A percentile compares a stretch with the other conserved stretches of the same genome.
Conservation (phyloP, 2,329 filamentous ascomycete genomes). For the Escovopsis sp. region DNA sequence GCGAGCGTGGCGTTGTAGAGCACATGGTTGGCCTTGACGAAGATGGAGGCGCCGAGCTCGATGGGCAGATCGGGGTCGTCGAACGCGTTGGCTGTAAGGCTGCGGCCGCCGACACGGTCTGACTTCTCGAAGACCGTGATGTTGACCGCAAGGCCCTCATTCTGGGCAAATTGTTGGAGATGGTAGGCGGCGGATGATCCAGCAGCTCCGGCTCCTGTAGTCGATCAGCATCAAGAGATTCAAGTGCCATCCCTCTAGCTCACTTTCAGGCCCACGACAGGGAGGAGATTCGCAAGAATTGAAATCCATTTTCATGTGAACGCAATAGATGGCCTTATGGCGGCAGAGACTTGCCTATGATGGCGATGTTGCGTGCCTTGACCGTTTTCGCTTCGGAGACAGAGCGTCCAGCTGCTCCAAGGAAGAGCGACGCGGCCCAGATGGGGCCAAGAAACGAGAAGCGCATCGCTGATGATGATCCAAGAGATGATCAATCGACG, state of each 20-base stretch:
- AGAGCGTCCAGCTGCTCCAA: constrained; percentile 4
- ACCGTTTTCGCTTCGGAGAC: constrained; percentile 3
- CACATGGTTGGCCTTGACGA: constrained; percentile 72
- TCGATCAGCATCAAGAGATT: background rate
- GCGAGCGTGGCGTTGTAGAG: constrained; percentile 55
- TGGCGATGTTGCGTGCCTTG: constrained; percentile 19
- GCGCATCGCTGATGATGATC: constrained; percentile 5
- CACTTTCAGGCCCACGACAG: too few relatives aligned
- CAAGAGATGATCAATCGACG: too few relatives aligned
- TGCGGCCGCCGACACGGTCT: constrained; percentile 65
- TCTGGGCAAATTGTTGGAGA: constrained; percentile 53
- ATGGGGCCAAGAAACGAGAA: constrained; percentile 4
- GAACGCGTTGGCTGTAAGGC: constrained; percentile 69
- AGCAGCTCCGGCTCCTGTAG: constrained; percentile 68
- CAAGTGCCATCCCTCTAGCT: too few relatives aligned
- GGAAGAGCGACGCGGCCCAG: constrained; percentile 7
- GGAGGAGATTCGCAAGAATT: too few relatives aligned
- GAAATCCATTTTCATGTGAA: too few relatives aligned
- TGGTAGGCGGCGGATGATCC: constrained; percentile 81
- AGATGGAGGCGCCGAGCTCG: constrained; percentile 85
- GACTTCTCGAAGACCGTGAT: constrained; percentile 81
- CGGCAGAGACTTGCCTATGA: constrained; percentile 17
- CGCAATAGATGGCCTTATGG: too few relatives aligned
- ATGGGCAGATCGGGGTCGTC: constrained; percentile 51
- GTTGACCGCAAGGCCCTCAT: constrained; percentile 47